phyloP scores from a whole-genome alignment of 495 filamentous ascomycete species.

The Endocarpon pusillum region DNA sequence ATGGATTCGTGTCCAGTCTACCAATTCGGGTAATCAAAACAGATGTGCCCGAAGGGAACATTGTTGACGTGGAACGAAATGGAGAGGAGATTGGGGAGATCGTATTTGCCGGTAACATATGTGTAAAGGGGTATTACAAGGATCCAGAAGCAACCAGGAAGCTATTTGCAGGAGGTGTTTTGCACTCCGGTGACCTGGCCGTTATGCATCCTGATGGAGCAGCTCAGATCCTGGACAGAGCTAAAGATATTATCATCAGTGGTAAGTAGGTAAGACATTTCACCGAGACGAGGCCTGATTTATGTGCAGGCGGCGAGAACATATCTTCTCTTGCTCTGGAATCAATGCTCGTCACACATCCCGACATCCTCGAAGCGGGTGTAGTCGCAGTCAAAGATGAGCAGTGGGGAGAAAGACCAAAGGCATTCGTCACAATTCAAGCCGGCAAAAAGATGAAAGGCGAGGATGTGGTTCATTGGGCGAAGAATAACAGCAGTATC shows the following conservation, averaged over 20 bases:
- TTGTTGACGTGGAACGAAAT: slow-evolving; percentile 62
- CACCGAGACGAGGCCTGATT: not conserved
- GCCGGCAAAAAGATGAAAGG: slow-evolving; percentile 39
- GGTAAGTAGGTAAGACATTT: slow-evolving; percentile 34
- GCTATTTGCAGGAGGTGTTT: slow-evolving; percentile 71
- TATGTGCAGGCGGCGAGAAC: slow-evolving; percentile 67
- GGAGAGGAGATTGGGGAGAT: slow-evolving; percentile 91
- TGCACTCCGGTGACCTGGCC: slow-evolving; percentile 82
- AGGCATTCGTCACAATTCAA: slow-evolving; percentile 79
- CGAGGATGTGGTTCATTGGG: slow-evolving; percentile 71
- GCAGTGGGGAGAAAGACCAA: slow-evolving; percentile 89
- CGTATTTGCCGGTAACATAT: slow-evolving; percentile 81
- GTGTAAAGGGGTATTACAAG: slow-evolving; percentile 80
- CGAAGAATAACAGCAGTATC: slow-evolving; percentile 57
- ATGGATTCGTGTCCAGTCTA: slow-evolving; percentile 75
- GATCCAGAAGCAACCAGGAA: slow-evolving; percentile 74
- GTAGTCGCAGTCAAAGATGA: slow-evolving; percentile 79
- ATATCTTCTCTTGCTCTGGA: slow-evolving; percentile 90
- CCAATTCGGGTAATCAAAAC: slow-evolving; percentile 71
- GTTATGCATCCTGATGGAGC: slow-evolving; percentile 83
- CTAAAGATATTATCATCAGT: slow-evolving; percentile 97
- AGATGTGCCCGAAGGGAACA: slow-evolving; percentile 43
- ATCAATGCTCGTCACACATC: slow-evolving; percentile 78
- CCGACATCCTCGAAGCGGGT: slow-evolving; percentile 75
- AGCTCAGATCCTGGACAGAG: slow-evolving; percentile 80